Base-by-base conservation (phyloP, 2,329 filamentous ascomycete genomes). In the Aureobasidium sp. region DNA sequence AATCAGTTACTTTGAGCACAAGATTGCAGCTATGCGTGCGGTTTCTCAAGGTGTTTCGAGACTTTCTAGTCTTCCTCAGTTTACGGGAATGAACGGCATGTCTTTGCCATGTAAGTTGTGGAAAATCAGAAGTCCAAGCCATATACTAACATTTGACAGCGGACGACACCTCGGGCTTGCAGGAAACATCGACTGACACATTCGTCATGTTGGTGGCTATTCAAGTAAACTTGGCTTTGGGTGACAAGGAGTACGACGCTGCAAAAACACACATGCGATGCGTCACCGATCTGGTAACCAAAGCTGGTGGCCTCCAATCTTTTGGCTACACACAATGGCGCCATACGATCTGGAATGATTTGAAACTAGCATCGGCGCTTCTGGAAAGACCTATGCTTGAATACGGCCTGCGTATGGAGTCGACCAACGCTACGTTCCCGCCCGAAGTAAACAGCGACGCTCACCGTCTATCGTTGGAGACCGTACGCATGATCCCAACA, bases 321-420 rank as follows among this genome's bases (percentile, higher is more conserved):
- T 58, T 58, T 11, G 55, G 43, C 31, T 58, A 49, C 43, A 58
- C 55, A 13, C 55, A 58, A 49, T 58, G 55, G 55, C 55, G 55
- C 10, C 55, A 58, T 31, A 58, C 55, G 11, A 58, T 58, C 6
- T 58, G 55, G 55, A 58, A 58, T 21, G 55, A 58, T n/a, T 11
- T 58, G 6, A 58, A 58, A 42, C 55, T 58, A 29, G 55, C 55
- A 8, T 58, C 42, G 13, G 55, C 55, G 15, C 43, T 47, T 19
- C 13, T 58, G 42, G 55, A 58, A 21, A 45, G 55, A 33, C 55
- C 55, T 1, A 58, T 58, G 55, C 43, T 58, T 17, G 42, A 47
- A 47, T 58, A 38, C 21, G 55, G 43, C 4, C 33, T 49, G 23
- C 55, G 55, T n/a, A 3, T 49, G 31, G 42, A 58, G 21, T 57